Base-by-base conservation (phyloP, 495 filamentous ascomycete species). In the Penicillium coprophilum region DNA sequence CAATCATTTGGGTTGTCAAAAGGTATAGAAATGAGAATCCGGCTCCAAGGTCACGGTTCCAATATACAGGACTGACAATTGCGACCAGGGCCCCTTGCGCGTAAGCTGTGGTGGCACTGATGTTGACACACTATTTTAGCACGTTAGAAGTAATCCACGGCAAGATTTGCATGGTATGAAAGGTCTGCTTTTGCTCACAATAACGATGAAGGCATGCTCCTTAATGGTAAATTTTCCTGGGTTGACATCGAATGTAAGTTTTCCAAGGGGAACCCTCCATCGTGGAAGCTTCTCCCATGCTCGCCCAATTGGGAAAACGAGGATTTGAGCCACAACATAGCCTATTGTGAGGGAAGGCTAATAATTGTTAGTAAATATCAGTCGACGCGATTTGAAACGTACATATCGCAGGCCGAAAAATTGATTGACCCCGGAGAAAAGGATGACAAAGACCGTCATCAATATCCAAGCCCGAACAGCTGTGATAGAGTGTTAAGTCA, bases 331-430 rank as follows among this genome's bases (percentile, higher is more conserved):
- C 9, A 85, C 80, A 40, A 86, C 76, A 46, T 84, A 72, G 21
- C 80, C 80, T 62, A 95, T 91, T 7, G 84, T 82, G 62, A 95
- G 87, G 60, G 87, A 91, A 24, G 90, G 90, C 77, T 93, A 89
- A 76, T 85, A 75, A 3, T 12, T 12, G 44, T 65, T 27, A 62
- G 46, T 41, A 52, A 38, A 24, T 10, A 7, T 9, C 9, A 11
- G 23, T 8, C 9, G 12, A 12, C 20, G 11, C 23, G 24, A 31
- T 8, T 5, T 47, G 12, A 21, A 48, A 55, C 61, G n/a, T 50
- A 68, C 65, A 57, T 68, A 68, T 61, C 65, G 60, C 23, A 68
- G 49, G 27, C 65, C 58, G 31, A 68, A 68, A 24, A 68, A 68
- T 41, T 68, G 65, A 24, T 68, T 68, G 19, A 62, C 65, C 19